phyloP scores from a whole-genome alignment of 1,139 yeast genomes.

The Geotrichum siamense region DNA sequence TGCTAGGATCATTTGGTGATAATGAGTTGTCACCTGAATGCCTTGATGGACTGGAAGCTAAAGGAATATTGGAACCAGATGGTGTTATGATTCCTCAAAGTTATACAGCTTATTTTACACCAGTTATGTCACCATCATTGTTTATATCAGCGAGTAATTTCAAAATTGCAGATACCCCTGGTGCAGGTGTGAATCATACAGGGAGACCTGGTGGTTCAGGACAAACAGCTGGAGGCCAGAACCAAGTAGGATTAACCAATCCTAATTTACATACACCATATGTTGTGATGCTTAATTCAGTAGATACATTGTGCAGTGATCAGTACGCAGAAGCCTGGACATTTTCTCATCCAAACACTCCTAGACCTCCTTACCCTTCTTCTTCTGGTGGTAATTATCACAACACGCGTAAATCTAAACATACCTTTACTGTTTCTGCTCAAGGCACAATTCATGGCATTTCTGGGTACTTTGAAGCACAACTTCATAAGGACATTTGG shows the following conservation, averaged over 20 bases:
- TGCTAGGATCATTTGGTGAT: constrained; percentile 86
- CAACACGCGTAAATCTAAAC: constrained; percentile 32
- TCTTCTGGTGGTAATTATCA: constrained; percentile 23
- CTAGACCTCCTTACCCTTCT: neutral
- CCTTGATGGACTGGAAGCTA: constrained; percentile 33
- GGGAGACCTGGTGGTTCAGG: constrained; percentile 5
- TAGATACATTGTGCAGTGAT: constrained; percentile 31
- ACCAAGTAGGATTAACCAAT: constrained; percentile 19
- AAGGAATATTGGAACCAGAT: constrained; percentile 27
- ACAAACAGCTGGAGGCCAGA: neutral
- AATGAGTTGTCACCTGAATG: constrained; percentile 88
- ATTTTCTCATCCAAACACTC: constrained; percentile 14
- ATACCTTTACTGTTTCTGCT: constrained; percentile 38
- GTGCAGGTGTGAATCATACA: constrained; percentile 9
- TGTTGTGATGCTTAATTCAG: constrained; percentile 51
- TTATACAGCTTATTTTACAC: constrained; percentile 52
- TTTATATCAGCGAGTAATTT: constrained; percentile 22
- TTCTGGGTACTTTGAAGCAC: constrained; percentile 66
- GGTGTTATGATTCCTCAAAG: constrained; percentile 58
- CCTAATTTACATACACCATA: constrained; percentile 45
- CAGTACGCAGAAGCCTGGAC: constrained; percentile 16
- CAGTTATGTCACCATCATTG: constrained; percentile 52
- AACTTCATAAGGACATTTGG: constrained; percentile 49
- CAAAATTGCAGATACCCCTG: constrained; percentile 10
- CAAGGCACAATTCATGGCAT: constrained; percentile 62